phyloP scores from a whole-genome alignment of 306 rosid species.

The Malus domestica region ASM211411v1 NC_041801.1:28284001-28284500 shows the following conservation, averaged over 20 bases:
- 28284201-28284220: too few species aligned
- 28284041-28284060: too few species aligned
- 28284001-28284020: too few species aligned
- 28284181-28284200: too few species aligned
- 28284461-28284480: constrained; percentile 22
- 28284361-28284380: neutral
- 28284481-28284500: constrained; percentile 20
- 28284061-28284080: too few species aligned
- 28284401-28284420: neutral
- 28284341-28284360: neutral
- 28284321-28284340: neutral
- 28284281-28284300: neutral
- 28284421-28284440: constrained; percentile 29
- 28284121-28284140: too few species aligned
- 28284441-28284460: constrained; percentile 23
- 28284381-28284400: neutral
- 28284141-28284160: too few species aligned
- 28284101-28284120: too few species aligned
- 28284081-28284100: too few species aligned
- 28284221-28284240: neutral
- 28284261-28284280: neutral
- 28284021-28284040: too few species aligned
- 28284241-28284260: neutral
- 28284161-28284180: too few species aligned
- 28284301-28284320: neutral